A percentile compares a stretch with the other conserved stretches of the same genome.
Evolutionary conservation across 1,284 basidiomycete genomes (phyloP).

Genomic region (Cryptococcus sp.): DNA sequence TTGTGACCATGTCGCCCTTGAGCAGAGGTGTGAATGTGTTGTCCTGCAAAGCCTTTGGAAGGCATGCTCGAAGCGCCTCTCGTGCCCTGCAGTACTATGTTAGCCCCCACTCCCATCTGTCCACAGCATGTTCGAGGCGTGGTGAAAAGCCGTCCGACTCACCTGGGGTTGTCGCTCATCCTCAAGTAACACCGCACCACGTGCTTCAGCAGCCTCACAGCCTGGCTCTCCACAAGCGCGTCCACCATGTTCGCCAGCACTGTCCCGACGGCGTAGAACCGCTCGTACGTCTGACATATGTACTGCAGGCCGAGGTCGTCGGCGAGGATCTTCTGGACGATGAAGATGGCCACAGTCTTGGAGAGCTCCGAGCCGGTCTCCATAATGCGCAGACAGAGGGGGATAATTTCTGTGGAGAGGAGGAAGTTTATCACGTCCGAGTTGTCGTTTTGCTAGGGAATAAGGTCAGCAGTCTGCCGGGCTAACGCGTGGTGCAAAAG

Average conservation of each 20-base stretch:
- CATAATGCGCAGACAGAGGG: constrained; percentile 98
- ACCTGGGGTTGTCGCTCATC: constrained; percentile 93
- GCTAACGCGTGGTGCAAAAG: background rate
- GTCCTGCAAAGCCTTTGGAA: constrained; percentile 95
- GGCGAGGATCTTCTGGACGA: constrained; percentile 97
- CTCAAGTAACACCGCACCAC: constrained; percentile 96
- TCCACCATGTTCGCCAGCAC: constrained; percentile 99
- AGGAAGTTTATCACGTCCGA: constrained; percentile 98
- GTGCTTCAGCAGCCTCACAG: constrained; percentile 93
- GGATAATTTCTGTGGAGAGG: constrained; percentile 98
- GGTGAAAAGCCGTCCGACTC: constrained; percentile 32
- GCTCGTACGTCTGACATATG: constrained; percentile 98
- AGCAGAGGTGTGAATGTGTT: constrained; percentile 87
- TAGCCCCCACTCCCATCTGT: background rate
- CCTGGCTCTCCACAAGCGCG: constrained; percentile 94
- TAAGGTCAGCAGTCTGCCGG: background rate
- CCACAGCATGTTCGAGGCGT: background rate
- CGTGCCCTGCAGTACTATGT: constrained; percentile 63
- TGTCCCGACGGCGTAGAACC: constrained; percentile 98
- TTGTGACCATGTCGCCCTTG: constrained; percentile 95
- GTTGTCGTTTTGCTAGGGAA: constrained; percentile 85
- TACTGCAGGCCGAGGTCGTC: constrained; percentile 98
- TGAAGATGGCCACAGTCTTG: constrained; percentile 99
- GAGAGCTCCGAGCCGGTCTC: constrained; percentile 99
- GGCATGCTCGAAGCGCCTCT: constrained; percentile 90